Percentiles rank a stretch among this genome's conserved stretches.
Conservation (phyloP, 345 rosid genomes). For the Microthlaspi erraticum region DNA sequence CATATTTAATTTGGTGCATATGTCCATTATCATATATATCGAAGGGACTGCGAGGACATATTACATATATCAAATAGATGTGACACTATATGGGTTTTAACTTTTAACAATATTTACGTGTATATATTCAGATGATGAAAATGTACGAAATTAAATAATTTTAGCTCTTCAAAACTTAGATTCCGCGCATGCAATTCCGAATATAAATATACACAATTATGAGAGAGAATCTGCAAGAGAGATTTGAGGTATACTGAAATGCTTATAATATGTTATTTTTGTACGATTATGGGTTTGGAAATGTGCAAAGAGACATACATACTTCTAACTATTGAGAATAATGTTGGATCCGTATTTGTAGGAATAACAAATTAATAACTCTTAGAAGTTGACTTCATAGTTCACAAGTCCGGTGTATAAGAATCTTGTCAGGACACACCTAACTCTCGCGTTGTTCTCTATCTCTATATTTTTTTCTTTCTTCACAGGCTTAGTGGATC, state of each 20-base stretch:
- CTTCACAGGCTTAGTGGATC: background rate
- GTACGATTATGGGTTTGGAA: constrained; percentile 21
- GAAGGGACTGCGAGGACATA: too few species aligned
- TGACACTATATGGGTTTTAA: too few species aligned
- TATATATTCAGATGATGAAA: too few species aligned
- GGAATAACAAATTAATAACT: background rate
- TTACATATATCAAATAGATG: too few species aligned
- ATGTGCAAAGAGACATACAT: constrained; percentile 28
- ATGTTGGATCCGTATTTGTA: constrained; percentile 37
- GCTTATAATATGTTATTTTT: constrained; percentile 8
- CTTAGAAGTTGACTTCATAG: constrained; percentile 36
- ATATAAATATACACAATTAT: constrained; percentile 1
- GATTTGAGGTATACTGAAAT: constrained; percentile 25
- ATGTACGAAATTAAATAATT: background rate
- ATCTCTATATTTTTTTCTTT: background rate
- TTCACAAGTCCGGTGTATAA: constrained; percentile 20
- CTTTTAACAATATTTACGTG: too few species aligned
- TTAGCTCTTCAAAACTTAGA: background rate
- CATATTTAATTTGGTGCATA: too few species aligned
- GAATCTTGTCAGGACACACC: constrained; percentile 30
- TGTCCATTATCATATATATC: too few species aligned
- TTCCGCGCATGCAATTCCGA: background rate
- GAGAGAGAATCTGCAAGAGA: constrained; percentile 21
- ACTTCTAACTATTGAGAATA: constrained; percentile 10
- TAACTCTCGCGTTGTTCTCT: background rate